A percentile compares a stretch with the other conserved stretches of the same genome.
phyloP scores from a whole-genome alignment of 306 rosid genomes.

The Quercus berberidifolia region DNA sequence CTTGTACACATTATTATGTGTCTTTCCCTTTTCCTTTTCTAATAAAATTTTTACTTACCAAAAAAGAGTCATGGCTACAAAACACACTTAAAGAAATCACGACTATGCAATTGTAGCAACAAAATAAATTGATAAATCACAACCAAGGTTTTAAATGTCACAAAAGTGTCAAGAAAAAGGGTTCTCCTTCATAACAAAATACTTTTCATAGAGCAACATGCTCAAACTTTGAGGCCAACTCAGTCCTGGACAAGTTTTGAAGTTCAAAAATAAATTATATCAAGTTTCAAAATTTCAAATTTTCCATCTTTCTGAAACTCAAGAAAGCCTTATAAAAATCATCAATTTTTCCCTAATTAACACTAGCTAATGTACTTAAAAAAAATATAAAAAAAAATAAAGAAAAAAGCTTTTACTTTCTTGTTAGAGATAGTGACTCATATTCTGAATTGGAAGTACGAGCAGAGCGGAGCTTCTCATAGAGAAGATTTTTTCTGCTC shows the following conservation, averaged over 20 bases:
- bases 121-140: background rate
- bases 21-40: too few relatives aligned
- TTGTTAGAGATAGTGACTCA: too few relatives aligned
- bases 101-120: too few relatives aligned
- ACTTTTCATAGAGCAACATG: background rate
- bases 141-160: background rate
- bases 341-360: background rate
- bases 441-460: too few relatives aligned
- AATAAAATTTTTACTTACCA: too few relatives aligned
- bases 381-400: background rate
- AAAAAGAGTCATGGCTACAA: too few relatives aligned
- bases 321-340: background rate
- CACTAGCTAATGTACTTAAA: background rate
- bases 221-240: too few relatives aligned
- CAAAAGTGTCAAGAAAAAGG: background rate
- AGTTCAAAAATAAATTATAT: background rate
- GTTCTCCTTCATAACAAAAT: background rate
- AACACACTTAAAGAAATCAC: too few relatives aligned
- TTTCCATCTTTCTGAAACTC: background rate
- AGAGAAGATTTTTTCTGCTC: too few relatives aligned
- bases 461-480: too few relatives aligned
- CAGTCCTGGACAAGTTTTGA: too few relatives aligned
- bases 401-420: background rate
- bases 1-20: too few relatives aligned
- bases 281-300: background rate